Evolutionary conservation across 345 rosid genomes (phyloP), one percentile per base, ranked within the genome.

Genomic region (Nasturtium officinale): DNA sequence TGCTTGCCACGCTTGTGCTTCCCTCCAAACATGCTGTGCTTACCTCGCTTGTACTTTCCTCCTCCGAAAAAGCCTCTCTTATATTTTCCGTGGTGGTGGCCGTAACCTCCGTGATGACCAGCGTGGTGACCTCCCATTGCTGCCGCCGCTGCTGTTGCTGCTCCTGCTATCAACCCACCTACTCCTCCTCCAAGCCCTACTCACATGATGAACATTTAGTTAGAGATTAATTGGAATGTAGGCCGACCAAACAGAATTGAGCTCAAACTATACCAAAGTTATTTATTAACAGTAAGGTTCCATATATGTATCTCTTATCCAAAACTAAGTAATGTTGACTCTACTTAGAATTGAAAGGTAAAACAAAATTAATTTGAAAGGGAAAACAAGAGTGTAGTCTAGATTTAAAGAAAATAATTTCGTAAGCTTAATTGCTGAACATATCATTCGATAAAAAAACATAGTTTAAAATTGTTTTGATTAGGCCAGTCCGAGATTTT

Each of bases 131-230:
- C 79, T 45, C 97, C 94, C 69, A 67, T 71, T 63, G 97, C 98
- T 18, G 96, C 96, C 2, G 98, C 98, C 0, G 97, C 97, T 23
- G 25, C 25, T 0, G 96, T 89, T 21, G 97, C 94, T 17, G 92
- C 98, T 17, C 97, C 98, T 2, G 92, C 97, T 64, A 90, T 13
- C 76, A 93, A 1, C 25, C 87, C 85, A 17, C 94, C 98, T 1
- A 90, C 51, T 29, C 92, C 94, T 42, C 93, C 76, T 69, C 84
- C 53, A 29, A 86, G 86, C 10, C 96, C 95, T 89, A 46, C 13
- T 20, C 70, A 73, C 9, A 54, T 13, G 12, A 37, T 5, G 11
- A 12, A 0, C 3, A 35, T 11, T 23, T 55, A 23, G 3, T 11
- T 20, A 38, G 15, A 23, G 3, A 3, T n/a, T 23, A 30, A 33